These are phyloP conservation scores for Euphorbia schlechtendalii DNA, from an alignment of 441 rosid species.

Conservation along the genomic window DNA sequence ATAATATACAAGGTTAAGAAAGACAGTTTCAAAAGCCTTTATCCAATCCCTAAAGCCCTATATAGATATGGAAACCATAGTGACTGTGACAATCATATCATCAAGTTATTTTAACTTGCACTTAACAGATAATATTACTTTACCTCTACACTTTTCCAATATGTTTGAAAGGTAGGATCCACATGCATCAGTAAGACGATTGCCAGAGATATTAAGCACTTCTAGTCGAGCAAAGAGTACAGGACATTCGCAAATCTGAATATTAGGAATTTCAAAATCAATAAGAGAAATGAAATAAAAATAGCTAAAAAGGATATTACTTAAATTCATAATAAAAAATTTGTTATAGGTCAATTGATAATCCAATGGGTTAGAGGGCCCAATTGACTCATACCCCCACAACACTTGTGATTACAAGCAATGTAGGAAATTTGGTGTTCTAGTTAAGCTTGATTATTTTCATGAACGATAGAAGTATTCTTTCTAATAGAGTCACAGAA, in stretches of 20 bases:
- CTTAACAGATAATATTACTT: background rate
- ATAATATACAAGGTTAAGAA: no score
- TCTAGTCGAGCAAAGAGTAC: conserved; percentile 76
- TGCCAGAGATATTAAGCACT: conserved; percentile 87
- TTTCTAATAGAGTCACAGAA: background rate
- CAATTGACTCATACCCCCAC: no score
- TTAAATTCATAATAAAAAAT: background rate
- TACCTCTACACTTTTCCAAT: conserved; percentile 78
- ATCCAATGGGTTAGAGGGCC: no score
- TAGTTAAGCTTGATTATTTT: background rate
- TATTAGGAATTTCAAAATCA: conserved; percentile 5
- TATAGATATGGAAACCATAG: conserved; percentile 1
- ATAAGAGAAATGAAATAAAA: conserved; percentile 14
- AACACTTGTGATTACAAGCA: no score
- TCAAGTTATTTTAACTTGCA: no score
- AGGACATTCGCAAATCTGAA: conserved; percentile 94
- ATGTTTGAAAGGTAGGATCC: conserved; percentile 92
- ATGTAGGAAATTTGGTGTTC: background rate
- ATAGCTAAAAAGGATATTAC: conserved; percentile 6
- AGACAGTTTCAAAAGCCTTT: conserved; percentile 2
- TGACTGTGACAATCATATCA: no score
- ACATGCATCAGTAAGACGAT: conserved; percentile 96
- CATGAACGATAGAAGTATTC: background rate
- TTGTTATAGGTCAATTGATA: no score
- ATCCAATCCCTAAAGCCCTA: background rate